Percentiles rank a stretch among this genome's conserved stretches.
Evolutionary conservation across 768 basidiomycete species (phyloP).

Genomic region (Peribolospora kevripleyi): DNA sequence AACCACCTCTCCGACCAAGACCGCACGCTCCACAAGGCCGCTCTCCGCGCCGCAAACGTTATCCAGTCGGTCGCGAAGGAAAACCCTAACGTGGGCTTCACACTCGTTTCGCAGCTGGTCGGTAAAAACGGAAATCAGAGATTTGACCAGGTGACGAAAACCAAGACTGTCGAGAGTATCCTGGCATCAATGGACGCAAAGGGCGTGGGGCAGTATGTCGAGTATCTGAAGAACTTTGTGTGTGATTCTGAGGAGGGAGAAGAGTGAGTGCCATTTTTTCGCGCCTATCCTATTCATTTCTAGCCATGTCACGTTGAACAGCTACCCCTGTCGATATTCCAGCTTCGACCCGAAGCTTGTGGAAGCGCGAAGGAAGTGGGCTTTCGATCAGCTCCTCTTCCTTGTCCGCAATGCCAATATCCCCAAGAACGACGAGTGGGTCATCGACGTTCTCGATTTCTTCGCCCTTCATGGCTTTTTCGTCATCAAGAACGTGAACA

Average conservation of each 20-base stretch:
- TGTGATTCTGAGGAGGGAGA: conserved; percentile 24
- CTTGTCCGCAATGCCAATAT: conserved; percentile 56
- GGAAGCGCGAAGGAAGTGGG: conserved; percentile 41
- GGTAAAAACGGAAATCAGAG: conserved; percentile 57
- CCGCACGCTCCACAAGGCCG: conserved; percentile 69
- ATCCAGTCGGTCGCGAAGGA: conserved; percentile 49
- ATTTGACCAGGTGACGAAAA: conserved; percentile 77
- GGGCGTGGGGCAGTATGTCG: conserved; percentile 54
- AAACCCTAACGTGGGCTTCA: conserved; percentile 57
- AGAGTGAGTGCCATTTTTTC: conserved; percentile 20
- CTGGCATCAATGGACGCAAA: conserved; percentile 44
- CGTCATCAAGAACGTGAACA: conserved; percentile 42
- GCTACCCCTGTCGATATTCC: background rate
- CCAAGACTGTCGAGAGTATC: conserved; percentile 73
- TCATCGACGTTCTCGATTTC: conserved; percentile 53
- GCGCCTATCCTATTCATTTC: background rate
- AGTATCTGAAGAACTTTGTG: conserved; percentile 40
- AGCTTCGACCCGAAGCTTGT: conserved; percentile 16
- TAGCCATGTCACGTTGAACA: background rate
- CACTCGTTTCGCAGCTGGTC: conserved; percentile 60
- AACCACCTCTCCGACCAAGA: conserved; percentile 77
- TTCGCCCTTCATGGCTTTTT: conserved; percentile 61
- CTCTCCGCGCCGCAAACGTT: conserved; percentile 30
- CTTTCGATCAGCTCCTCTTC: conserved; percentile 56
- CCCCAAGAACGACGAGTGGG: conserved; percentile 56